Evolutionary conservation across 495 filamentous ascomycete genomes (phyloP), one percentile per base, ranked within the genome.

Genomic region (Penicillium waksmanii): DNA sequence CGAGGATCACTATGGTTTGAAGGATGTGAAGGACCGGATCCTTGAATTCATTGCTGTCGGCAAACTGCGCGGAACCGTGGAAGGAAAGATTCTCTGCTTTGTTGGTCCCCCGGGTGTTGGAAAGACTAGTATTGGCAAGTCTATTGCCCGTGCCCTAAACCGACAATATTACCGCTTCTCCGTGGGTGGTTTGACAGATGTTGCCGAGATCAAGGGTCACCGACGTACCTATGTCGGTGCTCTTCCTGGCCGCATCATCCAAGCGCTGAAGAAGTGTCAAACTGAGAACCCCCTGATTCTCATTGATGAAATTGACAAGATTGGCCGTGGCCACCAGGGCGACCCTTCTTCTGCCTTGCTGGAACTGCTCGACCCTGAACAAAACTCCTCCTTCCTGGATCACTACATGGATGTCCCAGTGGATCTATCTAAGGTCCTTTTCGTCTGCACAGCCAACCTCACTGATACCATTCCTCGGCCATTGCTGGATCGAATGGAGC

Each of bases 331-430:
- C 3, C 91, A 97, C 66, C 94, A 97, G 73, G 96, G 96, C 53
- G 96, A 99, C 62, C 96, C 96, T 18, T 91, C 96, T 2, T 97
- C 94, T 40, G 95, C 96, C 34, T 81, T 99, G 49, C 82, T 99
- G 13, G 96, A 99, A 68, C 78, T 99, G 34, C 86, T 99, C 31
- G 96, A 99, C 65, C 96, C 96, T 1, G 96, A 98, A 75, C 96
- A 99, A 69, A 99, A 99, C 76, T 90, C 83, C 68, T 96, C 92
- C 31, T 99, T 99, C 83, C 74, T 99, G 51, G 96, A 99, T 64
- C 95, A 99, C 69, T 99, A 99, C 73, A 89, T 99, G 87, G 96
- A 99, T 76, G 93, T 99, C 0, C 96, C 96, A 6, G 94, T 99
- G 31, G 95, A 99, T 74, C 83, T 99, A 38, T 96, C 92, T 46